phyloP scores from a whole-genome alignment of 2,329 filamentous ascomycete genomes.

The Aspergillus fructus region DNA sequence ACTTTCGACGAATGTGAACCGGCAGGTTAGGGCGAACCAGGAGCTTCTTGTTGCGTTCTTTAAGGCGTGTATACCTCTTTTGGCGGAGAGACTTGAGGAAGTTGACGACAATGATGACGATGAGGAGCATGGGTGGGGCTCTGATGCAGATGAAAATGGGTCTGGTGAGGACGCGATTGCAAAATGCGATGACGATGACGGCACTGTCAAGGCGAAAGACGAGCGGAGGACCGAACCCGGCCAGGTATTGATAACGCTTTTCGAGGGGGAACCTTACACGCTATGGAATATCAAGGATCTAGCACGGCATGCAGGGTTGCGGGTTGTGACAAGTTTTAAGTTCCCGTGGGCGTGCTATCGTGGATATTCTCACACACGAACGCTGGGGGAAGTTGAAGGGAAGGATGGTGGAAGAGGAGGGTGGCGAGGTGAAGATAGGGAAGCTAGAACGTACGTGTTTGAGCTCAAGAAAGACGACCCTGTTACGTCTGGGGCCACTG shows the following conservation, averaged over 20 bases:
- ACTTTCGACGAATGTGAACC: conserved; percentile 86
- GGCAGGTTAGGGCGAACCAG: conserved; percentile 91
- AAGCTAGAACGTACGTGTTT: conserved; percentile 48
- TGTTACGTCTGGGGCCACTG: conserved; percentile 10
- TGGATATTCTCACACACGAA: conserved; percentile 49
- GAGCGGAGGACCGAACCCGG: conserved; percentile 35
- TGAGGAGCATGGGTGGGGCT: conserved; percentile 24
- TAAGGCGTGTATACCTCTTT: conserved; percentile 42
- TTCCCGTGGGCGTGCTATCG: conserved; percentile 50
- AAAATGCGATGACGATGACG: neutral
- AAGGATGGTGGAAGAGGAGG: conserved; percentile 41
- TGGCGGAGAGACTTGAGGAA: conserved; percentile 30
- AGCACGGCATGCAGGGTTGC: conserved; percentile 64
- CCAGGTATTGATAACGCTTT: conserved; percentile 77
- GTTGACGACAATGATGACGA: conserved; percentile 18
- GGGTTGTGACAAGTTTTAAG: conserved; percentile 47
- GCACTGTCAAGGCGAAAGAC: conserved; percentile 10
- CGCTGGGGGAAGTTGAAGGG: conserved; percentile 45
- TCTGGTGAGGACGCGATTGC: conserved; percentile 17
- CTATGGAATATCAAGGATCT: conserved; percentile 93
- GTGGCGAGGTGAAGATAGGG: conserved; percentile 49
- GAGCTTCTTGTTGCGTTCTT: conserved; percentile 52
- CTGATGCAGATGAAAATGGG: conserved; percentile 22
- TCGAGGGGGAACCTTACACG: conserved; percentile 91
- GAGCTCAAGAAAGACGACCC: conserved; percentile 40